Conservation (phyloP, 352 stramenopile species). For the Globisporangium apiculatum region DNA sequence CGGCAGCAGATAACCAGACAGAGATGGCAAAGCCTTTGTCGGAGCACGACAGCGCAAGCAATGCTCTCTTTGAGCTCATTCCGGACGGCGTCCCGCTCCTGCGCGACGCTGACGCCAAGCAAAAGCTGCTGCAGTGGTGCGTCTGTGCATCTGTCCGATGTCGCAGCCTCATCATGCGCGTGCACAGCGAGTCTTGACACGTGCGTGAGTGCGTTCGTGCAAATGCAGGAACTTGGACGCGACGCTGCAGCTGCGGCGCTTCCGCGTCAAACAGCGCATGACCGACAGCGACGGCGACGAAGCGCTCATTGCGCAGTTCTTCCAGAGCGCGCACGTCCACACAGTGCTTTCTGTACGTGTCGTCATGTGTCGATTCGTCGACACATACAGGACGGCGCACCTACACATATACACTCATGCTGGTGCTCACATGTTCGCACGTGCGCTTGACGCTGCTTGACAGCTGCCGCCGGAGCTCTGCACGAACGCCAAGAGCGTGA, state of each 20-base stretch:
- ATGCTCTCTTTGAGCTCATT: slow-evolving; percentile 35
- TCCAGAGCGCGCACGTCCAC: slow-evolving; percentile 31
- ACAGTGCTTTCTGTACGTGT: slow-evolving; percentile 22
- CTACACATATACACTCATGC: neutral
- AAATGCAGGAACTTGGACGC: slow-evolving; percentile 47
- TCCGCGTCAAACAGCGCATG: slow-evolving; percentile 42
- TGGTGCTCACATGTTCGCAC: slow-evolving; percentile 1
- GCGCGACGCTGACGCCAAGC: slow-evolving; percentile 38
- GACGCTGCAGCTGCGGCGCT: slow-evolving; percentile 51
- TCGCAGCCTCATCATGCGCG: too few relatives aligned
- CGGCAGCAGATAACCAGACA: neutral
- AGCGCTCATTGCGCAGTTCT: slow-evolving; percentile 46
- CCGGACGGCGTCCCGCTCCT: slow-evolving; percentile 37
- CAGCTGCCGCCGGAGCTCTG: neutral
- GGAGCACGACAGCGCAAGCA: neutral
- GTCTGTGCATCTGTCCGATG: neutral
- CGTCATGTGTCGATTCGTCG: neutral
- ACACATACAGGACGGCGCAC: neutral
- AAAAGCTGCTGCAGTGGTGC: slow-evolving; percentile 72
- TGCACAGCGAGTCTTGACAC: too few relatives aligned
- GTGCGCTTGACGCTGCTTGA: slow-evolving; percentile 1
- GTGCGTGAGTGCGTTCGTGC: too few relatives aligned
- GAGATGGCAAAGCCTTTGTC: neutral
- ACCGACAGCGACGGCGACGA: slow-evolving; percentile 25
- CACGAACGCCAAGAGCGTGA: slow-evolving; percentile 4